These are phyloP conservation scores for Platanthera guangdongensis DNA, from an alignment of 106 monocot genomes.

Conservation along the genomic window DNA sequence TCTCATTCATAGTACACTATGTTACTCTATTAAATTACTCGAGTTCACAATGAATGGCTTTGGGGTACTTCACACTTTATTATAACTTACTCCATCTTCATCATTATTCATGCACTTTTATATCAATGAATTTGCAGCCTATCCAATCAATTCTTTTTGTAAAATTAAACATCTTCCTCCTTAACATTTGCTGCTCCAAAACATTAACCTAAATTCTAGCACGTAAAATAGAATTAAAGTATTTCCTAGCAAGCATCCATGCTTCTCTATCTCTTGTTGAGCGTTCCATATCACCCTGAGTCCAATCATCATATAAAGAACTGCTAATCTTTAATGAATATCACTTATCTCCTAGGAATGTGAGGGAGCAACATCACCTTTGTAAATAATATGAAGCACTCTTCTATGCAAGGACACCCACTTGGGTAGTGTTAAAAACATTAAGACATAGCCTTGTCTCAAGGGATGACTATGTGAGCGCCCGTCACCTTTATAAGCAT, in stretches of 20 bases:
- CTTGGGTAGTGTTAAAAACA: neutral
- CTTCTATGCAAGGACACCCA: neutral
- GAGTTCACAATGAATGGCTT: too few species aligned
- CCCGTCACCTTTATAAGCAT: neutral
- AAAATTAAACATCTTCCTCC: neutral
- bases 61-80: too few species aligned
- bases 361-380: neutral
- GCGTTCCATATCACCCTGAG: too few species aligned
- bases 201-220: neutral
- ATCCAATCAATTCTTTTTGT: too few species aligned
- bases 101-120: too few species aligned
- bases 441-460: neutral
- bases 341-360: neutral
- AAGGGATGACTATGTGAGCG: neutral
- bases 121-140: neutral
- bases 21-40: too few species aligned
- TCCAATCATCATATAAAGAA: too few species aligned
- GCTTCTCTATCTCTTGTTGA: too few species aligned
- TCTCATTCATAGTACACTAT: too few species aligned
- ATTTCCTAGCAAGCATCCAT: too few species aligned
- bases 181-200: neutral
- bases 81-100: too few species aligned
- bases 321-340: too few species aligned
- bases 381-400: neutral
- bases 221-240: neutral